Conservation (phyloP, 495 filamentous ascomycete species). For the Aspergillus bridgeri region DNA sequence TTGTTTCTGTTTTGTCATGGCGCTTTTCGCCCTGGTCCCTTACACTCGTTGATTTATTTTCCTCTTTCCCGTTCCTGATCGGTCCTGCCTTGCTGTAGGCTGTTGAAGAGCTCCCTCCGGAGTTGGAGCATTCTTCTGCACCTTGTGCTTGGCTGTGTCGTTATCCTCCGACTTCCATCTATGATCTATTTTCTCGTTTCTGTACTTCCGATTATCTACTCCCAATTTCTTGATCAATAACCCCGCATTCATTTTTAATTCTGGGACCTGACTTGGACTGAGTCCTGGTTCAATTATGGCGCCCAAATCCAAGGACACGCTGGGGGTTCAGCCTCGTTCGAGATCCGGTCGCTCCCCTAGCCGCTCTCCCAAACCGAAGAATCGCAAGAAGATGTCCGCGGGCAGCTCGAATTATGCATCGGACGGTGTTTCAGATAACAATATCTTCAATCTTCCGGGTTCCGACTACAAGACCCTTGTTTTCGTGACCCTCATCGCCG, state of each 20-base stretch:
- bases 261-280: slow-evolving; percentile 1
- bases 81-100: slow-evolving; percentile 1
- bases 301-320: slow-evolving; percentile 37
- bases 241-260: slow-evolving; percentile 1
- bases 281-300: slow-evolving; percentile 22
- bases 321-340: slow-evolving; percentile 37
- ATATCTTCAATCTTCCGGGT: slow-evolving; percentile 59
- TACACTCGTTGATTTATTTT: slow-evolving; percentile 40
- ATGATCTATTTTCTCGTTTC: slow-evolving; percentile 3
- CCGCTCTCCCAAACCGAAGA: slow-evolving; percentile 42
- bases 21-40: slow-evolving; percentile 20
- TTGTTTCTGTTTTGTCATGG: slow-evolving; percentile 34
- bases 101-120: slow-evolving; percentile 10
- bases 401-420: slow-evolving; percentile 42
- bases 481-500: slow-evolving; percentile 69
- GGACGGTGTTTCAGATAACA: slow-evolving; percentile 51
- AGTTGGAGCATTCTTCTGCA: slow-evolving; percentile 9
- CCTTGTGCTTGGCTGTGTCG: slow-evolving; percentile 1
- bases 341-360: slow-evolving; percentile 37
- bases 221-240: background rate
- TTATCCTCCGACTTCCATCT: background rate
- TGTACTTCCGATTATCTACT: background rate
- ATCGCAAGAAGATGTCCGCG: slow-evolving; percentile 30
- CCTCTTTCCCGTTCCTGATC: slow-evolving; percentile 14
- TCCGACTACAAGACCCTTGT: slow-evolving; percentile 78